Evolutionary conservation across 2,329 filamentous ascomycete species (phyloP).

Genomic region (Ilyonectria destructans): DNA sequence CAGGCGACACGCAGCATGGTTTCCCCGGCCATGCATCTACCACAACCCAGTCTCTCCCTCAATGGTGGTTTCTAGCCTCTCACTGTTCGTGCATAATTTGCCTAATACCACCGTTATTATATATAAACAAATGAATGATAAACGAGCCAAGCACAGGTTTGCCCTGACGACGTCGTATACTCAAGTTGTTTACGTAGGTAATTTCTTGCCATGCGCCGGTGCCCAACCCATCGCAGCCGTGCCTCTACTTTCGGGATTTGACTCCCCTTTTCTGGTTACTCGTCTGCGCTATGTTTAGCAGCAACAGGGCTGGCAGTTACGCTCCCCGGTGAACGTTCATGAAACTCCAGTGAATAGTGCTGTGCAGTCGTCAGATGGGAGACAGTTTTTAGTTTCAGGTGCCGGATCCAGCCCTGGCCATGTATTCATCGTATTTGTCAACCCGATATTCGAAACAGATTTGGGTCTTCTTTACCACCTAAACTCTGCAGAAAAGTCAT

Average conservation of each 20-base stretch:
- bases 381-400: conserved; percentile 29
- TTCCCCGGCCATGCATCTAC: conserved; percentile 22
- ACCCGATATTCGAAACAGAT: conserved; percentile 17
- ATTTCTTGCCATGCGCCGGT: not conserved
- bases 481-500: not conserved
- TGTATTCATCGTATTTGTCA: not conserved
- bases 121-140: not conserved
- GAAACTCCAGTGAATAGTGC: not conserved
- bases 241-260: not conserved
- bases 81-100: not conserved
- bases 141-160: conserved; percentile 14
- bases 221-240: not conserved
- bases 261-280: not conserved
- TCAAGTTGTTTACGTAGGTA: not conserved
- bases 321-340: not conserved
- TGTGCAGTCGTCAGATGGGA: conserved; percentile 1
- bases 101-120: not conserved
- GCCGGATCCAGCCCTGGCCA: conserved; percentile 6
- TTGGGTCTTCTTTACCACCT: conserved; percentile 5
- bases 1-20: conserved; percentile 17
- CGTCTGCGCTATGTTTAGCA: not conserved
- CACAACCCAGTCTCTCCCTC: conserved; percentile 5
- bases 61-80: not conserved
- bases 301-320: not conserved
- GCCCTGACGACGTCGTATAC: conserved; percentile 12